Evolutionary conservation across 2,329 filamentous ascomycete genomes (phyloP), one percentile per base, ranked within the genome.

Genomic region (Aspergillus japonicus): DNA sequence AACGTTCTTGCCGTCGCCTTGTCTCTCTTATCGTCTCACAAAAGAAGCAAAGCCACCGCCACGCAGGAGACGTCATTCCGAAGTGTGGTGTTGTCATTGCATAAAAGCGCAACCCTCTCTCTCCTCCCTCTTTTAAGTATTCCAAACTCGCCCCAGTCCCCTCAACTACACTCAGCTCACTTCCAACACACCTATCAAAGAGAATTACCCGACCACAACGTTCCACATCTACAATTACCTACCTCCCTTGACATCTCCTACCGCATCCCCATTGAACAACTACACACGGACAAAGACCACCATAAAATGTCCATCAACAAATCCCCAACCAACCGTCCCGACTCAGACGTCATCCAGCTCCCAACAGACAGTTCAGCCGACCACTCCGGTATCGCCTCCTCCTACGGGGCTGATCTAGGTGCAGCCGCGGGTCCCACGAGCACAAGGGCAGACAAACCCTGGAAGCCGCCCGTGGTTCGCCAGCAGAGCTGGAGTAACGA

Each of bases 401-500:
- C 14, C 14, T 47, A 23, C 35, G 23, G 39, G 12, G 44, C 14
- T 33, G 24, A 49, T 19, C 35, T 44, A 10, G 33, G 52, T 23
- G 29, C 26, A 35, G 11, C 33, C 8, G 24, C 16, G 54, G 44
- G 24, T 26, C 51, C 59, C 12, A 29, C 26, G 14, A 47, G 4
- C 23, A 56, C n/a, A n/a, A 14, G 26, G 26, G 8, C 50, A 61
- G 39, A 44, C 6, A 61, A 73, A 57, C 52, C 57, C 2, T 75
- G 74, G 73, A 67, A 66, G 48, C 74, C 75, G 3, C 64, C 42
- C 47, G 50, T 70, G 47, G 65, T 67, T 47, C 72, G 71, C 19
- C 65, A 65, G 16, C 73, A 73, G 57, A 77, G 73, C 60, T 77
- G 74, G 74, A 75, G 67, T 57, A 62, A 68, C 49, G 65, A 77